Evolutionary conservation across 2,329 filamentous ascomycete species (phyloP).

Genomic region (Ilyonectria destructans): DNA sequence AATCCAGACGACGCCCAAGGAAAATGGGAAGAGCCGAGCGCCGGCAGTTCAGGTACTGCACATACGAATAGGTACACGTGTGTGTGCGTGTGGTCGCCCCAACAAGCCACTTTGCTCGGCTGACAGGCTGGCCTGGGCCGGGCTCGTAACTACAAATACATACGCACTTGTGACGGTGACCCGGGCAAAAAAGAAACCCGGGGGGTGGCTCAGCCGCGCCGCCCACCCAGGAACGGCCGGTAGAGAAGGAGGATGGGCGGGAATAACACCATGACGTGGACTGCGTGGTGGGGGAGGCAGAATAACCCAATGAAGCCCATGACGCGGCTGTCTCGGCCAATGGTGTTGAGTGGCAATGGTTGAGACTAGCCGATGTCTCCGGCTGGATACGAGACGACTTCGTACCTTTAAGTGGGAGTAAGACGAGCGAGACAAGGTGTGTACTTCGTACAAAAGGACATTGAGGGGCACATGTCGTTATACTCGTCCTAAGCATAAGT

Average conservation of each 20-base stretch:
- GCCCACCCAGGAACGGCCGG: background rate
- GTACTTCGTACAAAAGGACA: background rate
- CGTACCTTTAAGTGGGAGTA: constrained; percentile 5
- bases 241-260: constrained; percentile 1
- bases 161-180: background rate
- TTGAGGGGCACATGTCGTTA: background rate
- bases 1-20: background rate
- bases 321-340: constrained; percentile 22
- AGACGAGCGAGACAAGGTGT: background rate
- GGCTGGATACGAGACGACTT: constrained; percentile 26
- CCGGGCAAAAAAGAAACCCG: background rate
- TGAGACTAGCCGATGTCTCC: constrained; percentile 22
- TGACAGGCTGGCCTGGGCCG: constrained; percentile 12
- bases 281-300: background rate
- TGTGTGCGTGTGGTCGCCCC: constrained; percentile 4
- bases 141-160: constrained; percentile 13
- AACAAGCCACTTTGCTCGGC: constrained; percentile 24
- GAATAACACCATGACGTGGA: constrained; percentile 14
- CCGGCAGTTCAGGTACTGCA: constrained; percentile 26
- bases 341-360: constrained; percentile 13
- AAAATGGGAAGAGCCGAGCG: constrained; percentile 25
- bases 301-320: constrained; percentile 18
- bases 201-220: background rate
- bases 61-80: constrained; percentile 16
- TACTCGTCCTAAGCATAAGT: background rate